phyloP scores from a whole-genome alignment of 495 filamentous ascomycete genomes.

The Xylaria curta region DNA sequence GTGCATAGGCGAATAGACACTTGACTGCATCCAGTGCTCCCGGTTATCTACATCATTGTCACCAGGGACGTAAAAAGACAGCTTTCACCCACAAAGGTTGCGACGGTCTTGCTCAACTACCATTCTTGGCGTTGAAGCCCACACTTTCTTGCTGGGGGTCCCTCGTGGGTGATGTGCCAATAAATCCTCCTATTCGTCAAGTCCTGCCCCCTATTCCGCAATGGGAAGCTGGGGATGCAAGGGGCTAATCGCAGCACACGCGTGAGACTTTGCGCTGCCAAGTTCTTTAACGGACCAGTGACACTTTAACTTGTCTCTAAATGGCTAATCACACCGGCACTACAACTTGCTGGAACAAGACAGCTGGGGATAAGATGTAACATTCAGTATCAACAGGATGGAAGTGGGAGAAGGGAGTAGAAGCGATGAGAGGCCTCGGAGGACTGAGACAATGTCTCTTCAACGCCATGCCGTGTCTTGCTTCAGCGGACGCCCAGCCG shows the following conservation, averaged over 20 bases:
- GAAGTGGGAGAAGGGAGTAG: background rate
- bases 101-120: slow-evolving; percentile 9
- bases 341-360: slow-evolving; percentile 9
- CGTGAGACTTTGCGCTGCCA: background rate
- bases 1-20: slow-evolving; percentile 21
- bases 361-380: slow-evolving; percentile 9
- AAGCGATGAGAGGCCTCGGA: background rate
- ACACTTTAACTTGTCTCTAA: slow-evolving; percentile 15
- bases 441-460: slow-evolving; percentile 13
- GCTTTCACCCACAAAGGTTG: slow-evolving; percentile 5
- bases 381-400: background rate
- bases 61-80: slow-evolving; percentile 11
- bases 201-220: slow-evolving; percentile 32
- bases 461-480: background rate
- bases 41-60: slow-evolving; percentile 14
- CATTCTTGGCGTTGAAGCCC: background rate
- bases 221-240: slow-evolving; percentile 40
- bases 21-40: slow-evolving; percentile 5
- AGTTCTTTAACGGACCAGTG: background rate
- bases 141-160: background rate
- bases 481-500: background rate
- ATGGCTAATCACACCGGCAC: background rate
- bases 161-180: slow-evolving; percentile 3
- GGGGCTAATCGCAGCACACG: slow-evolving; percentile 23
- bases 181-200: slow-evolving; percentile 29